These are phyloP conservation scores for Crucibulum cyathiforme DNA, from an alignment of 1,284 basidiomycete genomes.

Conservation along the genomic window DNA sequence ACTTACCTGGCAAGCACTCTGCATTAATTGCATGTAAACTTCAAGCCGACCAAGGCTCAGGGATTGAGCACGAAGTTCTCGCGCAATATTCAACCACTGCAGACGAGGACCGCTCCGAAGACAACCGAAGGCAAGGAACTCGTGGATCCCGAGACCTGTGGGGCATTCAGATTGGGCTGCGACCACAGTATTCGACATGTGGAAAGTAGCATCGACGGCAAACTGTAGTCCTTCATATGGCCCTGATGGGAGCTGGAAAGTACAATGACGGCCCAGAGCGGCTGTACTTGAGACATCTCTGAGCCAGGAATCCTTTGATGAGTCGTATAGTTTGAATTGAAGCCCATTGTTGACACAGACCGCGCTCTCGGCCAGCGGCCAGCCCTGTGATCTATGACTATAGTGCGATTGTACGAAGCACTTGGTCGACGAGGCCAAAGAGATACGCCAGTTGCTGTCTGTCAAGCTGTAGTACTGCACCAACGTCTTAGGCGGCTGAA, in stretches of 20 bases:
- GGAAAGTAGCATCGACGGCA: slow-evolving; percentile 40
- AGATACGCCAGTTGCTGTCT: slow-evolving; percentile 22
- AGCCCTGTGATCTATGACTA: slow-evolving; percentile 16
- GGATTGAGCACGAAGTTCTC: slow-evolving; percentile 42
- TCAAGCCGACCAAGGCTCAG: slow-evolving; percentile 44
- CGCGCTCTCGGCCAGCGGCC: slow-evolving; percentile 22
- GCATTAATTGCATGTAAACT: slow-evolving; percentile 46
- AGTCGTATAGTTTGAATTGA: slow-evolving; percentile 29
- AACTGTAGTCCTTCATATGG: slow-evolving; percentile 44
- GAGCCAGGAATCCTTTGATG: background rate
- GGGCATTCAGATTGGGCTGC: slow-evolving; percentile 47
- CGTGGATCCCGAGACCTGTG: slow-evolving; percentile 44
- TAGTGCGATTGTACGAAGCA: slow-evolving; percentile 48
- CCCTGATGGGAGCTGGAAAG: slow-evolving; percentile 31
- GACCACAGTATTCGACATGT: slow-evolving; percentile 50
- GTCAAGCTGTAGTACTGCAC: background rate
- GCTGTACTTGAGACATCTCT: background rate
- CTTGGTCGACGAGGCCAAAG: slow-evolving; percentile 46
- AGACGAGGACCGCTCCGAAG: slow-evolving; percentile 48
- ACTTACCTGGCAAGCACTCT: slow-evolving; percentile 27
- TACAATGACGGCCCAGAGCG: slow-evolving; percentile 23
- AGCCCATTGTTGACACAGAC: slow-evolving; percentile 45
- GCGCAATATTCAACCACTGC: slow-evolving; percentile 57
- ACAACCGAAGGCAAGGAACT: slow-evolving; percentile 48
- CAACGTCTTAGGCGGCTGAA: background rate